A percentile compares a stretch with the other conserved stretches of the same genome.
phyloP scores from a whole-genome alignment of 345 rosid species.

The Citrus medica region DNA sequence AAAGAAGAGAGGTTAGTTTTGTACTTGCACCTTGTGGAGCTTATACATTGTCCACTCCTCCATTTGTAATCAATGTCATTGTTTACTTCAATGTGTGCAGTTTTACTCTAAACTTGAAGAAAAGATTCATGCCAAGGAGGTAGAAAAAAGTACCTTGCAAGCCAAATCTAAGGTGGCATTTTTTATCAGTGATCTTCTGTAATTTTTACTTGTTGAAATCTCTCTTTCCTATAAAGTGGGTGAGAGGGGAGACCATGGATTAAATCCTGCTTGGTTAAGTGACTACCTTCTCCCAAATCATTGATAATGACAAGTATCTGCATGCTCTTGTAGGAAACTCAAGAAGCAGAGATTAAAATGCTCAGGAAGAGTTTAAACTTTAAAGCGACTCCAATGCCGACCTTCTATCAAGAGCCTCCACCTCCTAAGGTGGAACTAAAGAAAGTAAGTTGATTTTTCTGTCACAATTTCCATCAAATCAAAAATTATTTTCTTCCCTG shows the following conservation, averaged over 20 bases:
- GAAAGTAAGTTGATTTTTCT: conserved; percentile 51
- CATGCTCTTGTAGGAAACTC: conserved; percentile 64
- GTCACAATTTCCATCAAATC: conserved; percentile 5
- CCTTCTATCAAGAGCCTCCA: conserved; percentile 93
- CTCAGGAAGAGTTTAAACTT: conserved; percentile 89
- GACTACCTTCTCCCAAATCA: not conserved
- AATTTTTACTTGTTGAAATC: not conserved
- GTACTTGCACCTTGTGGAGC: conserved; percentile 6
- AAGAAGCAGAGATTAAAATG: conserved; percentile 91
- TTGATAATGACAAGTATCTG: not conserved
- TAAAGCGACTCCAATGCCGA: conserved; percentile 99
- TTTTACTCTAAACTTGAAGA: conserved; percentile 95
- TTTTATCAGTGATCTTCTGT: conserved; percentile 4
- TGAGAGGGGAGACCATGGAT: not conserved
- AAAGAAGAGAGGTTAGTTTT: conserved; percentile 84
- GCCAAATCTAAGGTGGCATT: conserved; percentile 86
- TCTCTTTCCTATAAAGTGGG: not conserved
- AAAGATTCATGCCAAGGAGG: conserved; percentile 93
- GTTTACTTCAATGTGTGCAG: conserved; percentile 37
- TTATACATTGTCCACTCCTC: not conserved
- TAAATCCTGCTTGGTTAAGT: not conserved
- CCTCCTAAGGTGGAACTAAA: conserved; percentile 83
- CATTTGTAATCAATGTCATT: not conserved
- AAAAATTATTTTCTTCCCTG: not conserved
- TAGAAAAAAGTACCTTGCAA: conserved; percentile 69